Evolutionary conservation across 2,329 filamentous ascomycete genomes (phyloP).

Genomic region (Xylaria arbuscula): DNA sequence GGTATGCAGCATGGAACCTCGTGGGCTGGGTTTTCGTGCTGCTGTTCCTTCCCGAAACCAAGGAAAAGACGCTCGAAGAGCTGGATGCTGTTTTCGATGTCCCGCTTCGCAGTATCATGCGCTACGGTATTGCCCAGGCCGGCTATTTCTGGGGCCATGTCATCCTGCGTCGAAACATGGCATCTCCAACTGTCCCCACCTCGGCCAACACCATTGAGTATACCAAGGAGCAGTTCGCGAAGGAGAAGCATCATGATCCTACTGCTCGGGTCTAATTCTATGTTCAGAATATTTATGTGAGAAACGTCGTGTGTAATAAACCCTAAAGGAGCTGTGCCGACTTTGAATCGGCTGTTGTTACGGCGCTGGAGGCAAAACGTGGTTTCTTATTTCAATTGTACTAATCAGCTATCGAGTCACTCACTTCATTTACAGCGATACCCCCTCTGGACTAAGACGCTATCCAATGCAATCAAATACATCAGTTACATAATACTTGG

Average conservation of each 20-base stretch:
- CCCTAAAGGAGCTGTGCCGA: neutral
- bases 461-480: neutral
- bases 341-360: neutral
- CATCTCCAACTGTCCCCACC: constrained; percentile 44
- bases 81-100: constrained; percentile 55
- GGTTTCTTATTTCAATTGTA: neutral
- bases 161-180: constrained; percentile 47
- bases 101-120: constrained; percentile 45
- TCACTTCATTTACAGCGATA: constrained; percentile 27
- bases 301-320: neutral
- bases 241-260: constrained; percentile 46
- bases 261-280: constrained; percentile 44
- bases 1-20: constrained; percentile 62
- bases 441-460: constrained; percentile 9
- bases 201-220: constrained; percentile 43
- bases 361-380: constrained; percentile 4
- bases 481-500: constrained; percentile 6
- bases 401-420: constrained; percentile 8
- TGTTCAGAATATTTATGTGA: neutral
- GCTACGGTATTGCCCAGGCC: constrained; percentile 52
- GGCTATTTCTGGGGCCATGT: constrained; percentile 50
- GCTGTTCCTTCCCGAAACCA: constrained; percentile 58
- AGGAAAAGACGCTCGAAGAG: constrained; percentile 59
- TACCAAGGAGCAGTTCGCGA: constrained; percentile 41
- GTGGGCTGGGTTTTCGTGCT: constrained; percentile 58